Base-by-base conservation (phyloP, 371 early-diverging fungal species). In the Mucor saturninus region DNA sequence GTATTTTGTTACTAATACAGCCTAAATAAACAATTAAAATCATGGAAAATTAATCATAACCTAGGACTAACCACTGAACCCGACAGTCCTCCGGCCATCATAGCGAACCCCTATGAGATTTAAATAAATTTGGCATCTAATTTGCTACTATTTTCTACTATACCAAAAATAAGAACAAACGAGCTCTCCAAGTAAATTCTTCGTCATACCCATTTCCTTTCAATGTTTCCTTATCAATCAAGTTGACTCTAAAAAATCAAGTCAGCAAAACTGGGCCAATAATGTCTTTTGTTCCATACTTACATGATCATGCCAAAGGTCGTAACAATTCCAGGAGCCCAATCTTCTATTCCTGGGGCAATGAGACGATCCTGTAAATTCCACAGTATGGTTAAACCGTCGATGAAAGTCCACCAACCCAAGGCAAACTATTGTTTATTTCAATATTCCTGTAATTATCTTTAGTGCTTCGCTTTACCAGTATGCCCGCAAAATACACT, bases 391-490 rank as follows among this genome's bases (percentile, higher is more conserved):
- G 78, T 77, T 35, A 79, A 53, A 13, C 86, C 90, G 64, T 93
- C 93, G 38, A 93, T 82, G 68, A 93, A 93, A 46, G 84, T 62
- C 93, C 93, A 93, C 92, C 93, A 93, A 7, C 85, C 91, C 11
- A 93, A n/a, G 2, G 92, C 88, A 77, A 93, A 93, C 90, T 65
- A 35, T 14, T 50, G 10, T 11, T 11, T 46, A 46, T 46, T 50
- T 30, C 11, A 50, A 42, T n/a, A 10, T 13, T 30, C 14, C 13
- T 30, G 28, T 11, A 9, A 21, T 21, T 21, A n/a, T 21, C 37
- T 14, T 11, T 38, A 54, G 8, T 8, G 35, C 11, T 28, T 37
- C 15, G 7, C 10, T 56, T 67, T 78, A 82, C 85, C 66, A 83
- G 56, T 28, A 76, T 70, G 35, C 85, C 83, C 51, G 85, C 73